A percentile compares a stretch with the other conserved stretches of the same genome.
These are phyloP conservation scores for Vigna mungo DNA, from an alignment of 306 rosid genomes.

Conservation along the genomic window DNA sequence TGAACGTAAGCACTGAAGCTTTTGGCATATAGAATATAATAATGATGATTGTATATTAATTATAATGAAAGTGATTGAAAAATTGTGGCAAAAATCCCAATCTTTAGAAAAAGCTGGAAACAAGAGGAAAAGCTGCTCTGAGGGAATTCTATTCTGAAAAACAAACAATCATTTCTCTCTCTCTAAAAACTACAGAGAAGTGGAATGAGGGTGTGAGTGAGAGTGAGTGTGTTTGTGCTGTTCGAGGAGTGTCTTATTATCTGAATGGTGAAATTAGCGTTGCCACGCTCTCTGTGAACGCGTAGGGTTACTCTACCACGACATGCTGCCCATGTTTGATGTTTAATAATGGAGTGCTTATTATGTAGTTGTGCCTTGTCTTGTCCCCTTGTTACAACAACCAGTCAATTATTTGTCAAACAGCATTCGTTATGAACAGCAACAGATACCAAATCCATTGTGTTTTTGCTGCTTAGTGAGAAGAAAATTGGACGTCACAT, in stretches of 20 bases:
- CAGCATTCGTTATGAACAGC: neutral
- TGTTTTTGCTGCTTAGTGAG: neutral
- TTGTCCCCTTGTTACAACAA: conserved; percentile 22
- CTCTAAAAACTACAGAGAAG: neutral
- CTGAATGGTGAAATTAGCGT: neutral
- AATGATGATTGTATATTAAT: neutral
- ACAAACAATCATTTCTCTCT: conserved; percentile 13
- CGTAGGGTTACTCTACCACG: conserved; percentile 36
- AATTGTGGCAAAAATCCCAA: conserved; percentile 42
- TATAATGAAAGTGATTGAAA: conserved; percentile 22
- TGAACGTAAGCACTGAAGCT: conserved; percentile 43
- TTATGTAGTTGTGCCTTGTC: neutral
- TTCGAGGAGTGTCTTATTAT: neutral
- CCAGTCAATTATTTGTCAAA: conserved; percentile 27
- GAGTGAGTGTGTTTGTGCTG: neutral
- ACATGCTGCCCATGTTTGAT: conserved; percentile 39
- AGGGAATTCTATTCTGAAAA: conserved; percentile 43
- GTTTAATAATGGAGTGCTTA: conserved; percentile 11
- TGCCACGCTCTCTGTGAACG: conserved; percentile 49
- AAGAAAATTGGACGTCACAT: too few relatives aligned
- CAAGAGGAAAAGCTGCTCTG: conserved; percentile 36
- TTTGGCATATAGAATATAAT: conserved; percentile 14
- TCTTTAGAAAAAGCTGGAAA: conserved; percentile 51
- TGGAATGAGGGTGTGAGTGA: neutral
- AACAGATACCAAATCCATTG: neutral